A percentile compares a stretch with the other conserved stretches of the same genome.
Conservation (phyloP, 805 yeast genomes). For the Sugiyamaella qingdaonensis region DNA sequence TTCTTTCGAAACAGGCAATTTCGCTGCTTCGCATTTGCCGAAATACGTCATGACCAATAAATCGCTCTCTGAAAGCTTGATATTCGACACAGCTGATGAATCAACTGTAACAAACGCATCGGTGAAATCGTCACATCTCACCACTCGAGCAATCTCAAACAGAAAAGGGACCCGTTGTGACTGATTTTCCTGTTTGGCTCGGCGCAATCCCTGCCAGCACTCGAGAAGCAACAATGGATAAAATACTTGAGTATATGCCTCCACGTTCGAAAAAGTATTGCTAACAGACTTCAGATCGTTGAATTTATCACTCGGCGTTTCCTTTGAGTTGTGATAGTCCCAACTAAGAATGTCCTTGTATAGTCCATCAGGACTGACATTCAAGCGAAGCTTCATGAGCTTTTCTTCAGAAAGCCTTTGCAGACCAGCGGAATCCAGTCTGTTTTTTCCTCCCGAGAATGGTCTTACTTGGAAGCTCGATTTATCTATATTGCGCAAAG, state of each 20-base stretch:
- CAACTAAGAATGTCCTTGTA: constrained; percentile 67
- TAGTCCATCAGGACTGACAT: constrained; percentile 72
- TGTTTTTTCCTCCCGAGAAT: background rate
- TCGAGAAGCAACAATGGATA: constrained; percentile 82
- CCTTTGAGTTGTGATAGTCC: constrained; percentile 59
- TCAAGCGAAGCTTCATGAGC: constrained; percentile 71
- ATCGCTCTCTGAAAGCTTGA: constrained; percentile 69
- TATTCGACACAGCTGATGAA: constrained; percentile 46
- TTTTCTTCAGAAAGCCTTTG: constrained; percentile 31
- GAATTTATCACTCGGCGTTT: constrained; percentile 46
- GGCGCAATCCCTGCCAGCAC: constrained; percentile 87
- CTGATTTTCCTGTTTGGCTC: constrained; percentile 59
- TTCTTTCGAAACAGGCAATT: constrained; percentile 18
- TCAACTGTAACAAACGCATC: constrained; percentile 77
- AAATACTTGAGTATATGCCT: constrained; percentile 64
- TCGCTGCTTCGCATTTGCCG: constrained; percentile 26
- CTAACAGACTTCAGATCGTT: constrained; percentile 45
- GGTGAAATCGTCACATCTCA: constrained; percentile 79
- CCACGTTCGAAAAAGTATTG: constrained; percentile 51
- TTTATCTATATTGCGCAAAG: constrained; percentile 13
- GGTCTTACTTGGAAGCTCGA: constrained; percentile 7
- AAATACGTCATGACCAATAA: constrained; percentile 60
- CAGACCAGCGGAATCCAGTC: background rate
- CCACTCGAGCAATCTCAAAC: constrained; percentile 69
- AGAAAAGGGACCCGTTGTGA: constrained; percentile 53